Conservation (phyloP, 176 grass and related monocot genomes). For the Oryza officinalis region DNA sequence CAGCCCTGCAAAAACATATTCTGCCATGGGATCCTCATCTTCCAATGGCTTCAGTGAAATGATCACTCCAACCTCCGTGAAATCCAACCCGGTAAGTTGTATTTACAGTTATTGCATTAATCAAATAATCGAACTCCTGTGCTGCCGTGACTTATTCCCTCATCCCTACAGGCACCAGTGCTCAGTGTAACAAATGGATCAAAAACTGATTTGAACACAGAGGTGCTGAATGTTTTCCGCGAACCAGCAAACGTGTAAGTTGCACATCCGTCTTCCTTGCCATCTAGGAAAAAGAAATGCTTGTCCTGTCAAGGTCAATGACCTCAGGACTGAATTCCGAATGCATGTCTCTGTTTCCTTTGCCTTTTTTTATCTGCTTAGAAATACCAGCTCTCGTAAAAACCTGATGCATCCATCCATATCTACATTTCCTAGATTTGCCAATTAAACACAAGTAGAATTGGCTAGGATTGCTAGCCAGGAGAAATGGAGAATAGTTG, state of each 20-base stretch:
- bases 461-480: background rate
- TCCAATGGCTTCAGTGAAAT: slow-evolving; percentile 42
- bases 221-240: slow-evolving; percentile 69
- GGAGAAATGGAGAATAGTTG: background rate
- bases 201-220: slow-evolving; percentile 54
- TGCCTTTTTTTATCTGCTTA: background rate
- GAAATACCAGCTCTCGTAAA: background rate
- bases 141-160: slow-evolving; percentile 6
- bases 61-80: slow-evolving; percentile 45
- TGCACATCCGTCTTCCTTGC: background rate
- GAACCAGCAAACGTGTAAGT: slow-evolving; percentile 89
- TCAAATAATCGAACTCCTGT: slow-evolving; percentile 8
- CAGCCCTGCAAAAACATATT: slow-evolving; percentile 30
- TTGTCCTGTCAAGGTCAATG: background rate
- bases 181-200: slow-evolving; percentile 38
- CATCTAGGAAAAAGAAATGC: background rate
- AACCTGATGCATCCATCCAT: background rate
- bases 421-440: background rate
- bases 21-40: slow-evolving; percentile 35
- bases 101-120: slow-evolving; percentile 4
- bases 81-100: slow-evolving; percentile 63
- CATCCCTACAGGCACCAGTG: slow-evolving; percentile 27
- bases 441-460: background rate
- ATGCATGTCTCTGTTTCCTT: background rate
- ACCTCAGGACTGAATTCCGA: background rate